Conservation (phyloP, 768 basidiomycete genomes). For the Amanita rubescens region DNA sequence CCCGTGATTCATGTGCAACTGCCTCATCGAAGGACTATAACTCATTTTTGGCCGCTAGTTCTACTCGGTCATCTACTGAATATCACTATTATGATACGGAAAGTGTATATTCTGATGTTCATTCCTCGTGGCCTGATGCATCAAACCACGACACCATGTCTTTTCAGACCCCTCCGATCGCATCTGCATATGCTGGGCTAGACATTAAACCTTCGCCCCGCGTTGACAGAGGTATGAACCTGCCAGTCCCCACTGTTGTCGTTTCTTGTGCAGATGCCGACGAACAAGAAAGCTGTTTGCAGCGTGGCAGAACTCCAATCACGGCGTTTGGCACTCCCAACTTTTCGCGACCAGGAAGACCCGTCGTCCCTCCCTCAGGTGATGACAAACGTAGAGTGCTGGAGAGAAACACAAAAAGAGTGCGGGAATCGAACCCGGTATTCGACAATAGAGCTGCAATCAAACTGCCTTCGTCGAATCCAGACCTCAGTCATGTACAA, state of each 20-base stretch:
- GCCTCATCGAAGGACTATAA: constrained; percentile 29
- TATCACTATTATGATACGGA: constrained; percentile 28
- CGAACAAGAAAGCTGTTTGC: constrained; percentile 11
- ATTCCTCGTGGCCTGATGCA: constrained; percentile 31
- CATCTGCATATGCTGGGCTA: constrained; percentile 1
- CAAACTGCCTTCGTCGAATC: not conserved
- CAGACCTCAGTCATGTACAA: not conserved
- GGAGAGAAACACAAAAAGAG: constrained; percentile 29
- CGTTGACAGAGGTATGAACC: constrained; percentile 5
- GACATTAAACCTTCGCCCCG: constrained; percentile 9
- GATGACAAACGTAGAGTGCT: constrained; percentile 44
- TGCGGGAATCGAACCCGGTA: not conserved
- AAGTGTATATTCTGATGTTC: constrained; percentile 33
- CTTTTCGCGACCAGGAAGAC: constrained; percentile 58
- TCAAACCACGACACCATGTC: constrained; percentile 11
- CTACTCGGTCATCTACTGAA: constrained; percentile 16
- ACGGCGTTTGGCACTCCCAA: constrained; percentile 41
- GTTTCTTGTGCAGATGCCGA: constrained; percentile 39
- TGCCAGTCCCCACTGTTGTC: constrained; percentile 42
- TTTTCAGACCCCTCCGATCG: constrained; percentile 3
- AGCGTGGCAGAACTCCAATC: constrained; percentile 34
- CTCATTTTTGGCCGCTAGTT: constrained; percentile 25
- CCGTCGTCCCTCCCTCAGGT: constrained; percentile 31
- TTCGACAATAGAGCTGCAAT: not conserved
- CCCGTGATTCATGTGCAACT: constrained; percentile 34